Percentiles rank a stretch among this genome's conserved stretches.
phyloP scores from a whole-genome alignment of 805 yeast species.

The Yamadazyma phyllophila region DNA sequence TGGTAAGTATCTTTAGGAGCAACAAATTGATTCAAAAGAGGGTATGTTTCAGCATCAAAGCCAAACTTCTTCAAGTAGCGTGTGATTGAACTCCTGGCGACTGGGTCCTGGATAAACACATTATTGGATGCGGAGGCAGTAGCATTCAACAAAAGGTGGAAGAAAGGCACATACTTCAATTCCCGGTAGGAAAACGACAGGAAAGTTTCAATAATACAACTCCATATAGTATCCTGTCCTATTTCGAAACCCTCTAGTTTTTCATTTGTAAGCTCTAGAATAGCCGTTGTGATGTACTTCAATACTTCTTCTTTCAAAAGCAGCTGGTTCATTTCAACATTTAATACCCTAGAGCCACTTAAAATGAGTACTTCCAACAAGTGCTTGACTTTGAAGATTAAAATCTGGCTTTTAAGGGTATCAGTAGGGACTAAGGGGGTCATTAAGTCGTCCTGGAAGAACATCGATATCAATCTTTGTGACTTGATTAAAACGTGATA shows the following conservation, averaged over 20 bases:
- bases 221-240: background rate
- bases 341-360: background rate
- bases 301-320: background rate
- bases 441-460: conserved; percentile 8
- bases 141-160: background rate
- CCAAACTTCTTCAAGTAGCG: conserved; percentile 1
- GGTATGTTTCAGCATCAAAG: background rate
- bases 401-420: conserved; percentile 1
- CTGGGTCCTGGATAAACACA: background rate
- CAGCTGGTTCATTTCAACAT: background rate
- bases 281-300: background rate
- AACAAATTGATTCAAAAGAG: background rate
- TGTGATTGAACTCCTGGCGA: background rate
- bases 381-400: conserved; percentile 3
- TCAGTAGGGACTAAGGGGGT: background rate
- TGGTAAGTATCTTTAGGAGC: background rate
- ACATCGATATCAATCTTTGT: conserved; percentile 10
- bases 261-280: background rate
- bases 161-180: background rate
- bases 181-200: background rate
- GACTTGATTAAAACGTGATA: conserved; percentile 4
- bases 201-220: background rate
- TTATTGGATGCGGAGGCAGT: background rate
- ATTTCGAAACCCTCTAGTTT: background rate
- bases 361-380: conserved; percentile 1